Percentiles rank a stretch among this genome's conserved stretches.
These are phyloP conservation scores for Trypanosomatidae sp. DNA, from an alignment of 208 protist genomes.

Conservation along the genomic window DNA sequence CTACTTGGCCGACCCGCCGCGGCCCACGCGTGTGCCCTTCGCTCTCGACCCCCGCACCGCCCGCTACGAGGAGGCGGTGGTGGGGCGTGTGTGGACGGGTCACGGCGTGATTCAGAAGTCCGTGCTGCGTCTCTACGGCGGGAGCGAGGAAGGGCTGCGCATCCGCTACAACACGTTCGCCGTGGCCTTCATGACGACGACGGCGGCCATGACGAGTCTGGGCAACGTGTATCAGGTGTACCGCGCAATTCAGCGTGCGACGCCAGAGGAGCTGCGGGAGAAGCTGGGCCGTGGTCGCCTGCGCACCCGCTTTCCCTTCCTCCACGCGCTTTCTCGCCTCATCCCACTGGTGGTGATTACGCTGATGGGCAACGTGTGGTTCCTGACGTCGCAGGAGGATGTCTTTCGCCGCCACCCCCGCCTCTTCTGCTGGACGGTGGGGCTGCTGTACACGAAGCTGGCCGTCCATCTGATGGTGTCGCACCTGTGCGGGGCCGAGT, in stretches of 20 bases:
- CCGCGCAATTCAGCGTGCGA: conserved; percentile 34
- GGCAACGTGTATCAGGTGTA: conserved; percentile 76
- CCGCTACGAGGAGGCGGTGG: conserved; percentile 12
- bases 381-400: conserved; percentile 57
- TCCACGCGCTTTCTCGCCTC: conserved; percentile 63
- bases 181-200: conserved; percentile 39
- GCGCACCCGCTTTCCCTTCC: conserved; percentile 36
- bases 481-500: conserved; percentile 56
- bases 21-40: conserved; percentile 26
- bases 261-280: conserved; percentile 6
- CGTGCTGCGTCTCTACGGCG: conserved; percentile 59
- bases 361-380: conserved; percentile 58
- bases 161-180: conserved; percentile 75
- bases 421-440: conserved; percentile 82
- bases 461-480: conserved; percentile 83
- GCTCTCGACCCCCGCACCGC: conserved; percentile 11
- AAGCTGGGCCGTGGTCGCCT: conserved; percentile 14
- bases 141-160: conserved; percentile 28
- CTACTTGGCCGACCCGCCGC: conserved; percentile 40
- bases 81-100: conserved; percentile 36
- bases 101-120: conserved; percentile 50
- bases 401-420: conserved; percentile 79
- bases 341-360: conserved; percentile 55
- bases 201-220: conserved; percentile 38
- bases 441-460: conserved; percentile 79